Conservation (phyloP, 2,329 filamentous ascomycete genomes). For the Claviceps fusiformis region DNA sequence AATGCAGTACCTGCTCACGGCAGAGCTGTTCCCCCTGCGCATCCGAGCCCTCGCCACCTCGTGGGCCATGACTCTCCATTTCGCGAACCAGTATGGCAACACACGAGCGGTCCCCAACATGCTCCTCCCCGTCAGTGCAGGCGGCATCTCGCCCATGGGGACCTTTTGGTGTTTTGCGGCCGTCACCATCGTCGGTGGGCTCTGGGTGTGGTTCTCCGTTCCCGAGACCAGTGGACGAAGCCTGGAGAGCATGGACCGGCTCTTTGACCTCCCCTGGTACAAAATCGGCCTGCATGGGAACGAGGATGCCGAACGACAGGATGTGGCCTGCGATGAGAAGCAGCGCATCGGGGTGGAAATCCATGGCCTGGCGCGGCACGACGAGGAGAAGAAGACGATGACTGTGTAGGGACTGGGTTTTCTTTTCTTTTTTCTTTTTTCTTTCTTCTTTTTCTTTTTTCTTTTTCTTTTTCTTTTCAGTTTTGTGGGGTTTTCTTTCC, state of each 20-base stretch:
- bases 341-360: constrained; percentile 21
- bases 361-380: constrained; percentile 18
- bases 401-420: background rate
- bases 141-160: constrained; percentile 44
- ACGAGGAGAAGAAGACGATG: constrained; percentile 21
- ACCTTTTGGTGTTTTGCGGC: constrained; percentile 67
- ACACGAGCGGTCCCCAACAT: constrained; percentile 61
- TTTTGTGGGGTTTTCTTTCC: too few species aligned
- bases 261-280: constrained; percentile 64
- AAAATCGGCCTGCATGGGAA: constrained; percentile 51
- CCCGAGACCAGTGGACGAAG: constrained; percentile 57
- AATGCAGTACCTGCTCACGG: constrained; percentile 67
- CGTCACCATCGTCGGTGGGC: constrained; percentile 52
- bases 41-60: constrained; percentile 59
- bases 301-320: constrained; percentile 33
- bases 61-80: constrained; percentile 65
- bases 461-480: too few species aligned
- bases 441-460: too few species aligned
- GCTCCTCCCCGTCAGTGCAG: constrained; percentile 38
- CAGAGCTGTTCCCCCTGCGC: constrained; percentile 63
- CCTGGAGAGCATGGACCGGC: constrained; percentile 55
- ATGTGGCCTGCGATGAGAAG: constrained; percentile 31
- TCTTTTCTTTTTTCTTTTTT: too few species aligned
- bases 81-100: constrained; percentile 68
- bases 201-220: constrained; percentile 60